phyloP scores from a whole-genome alignment of 208 protist genomes.

The Trypanosoma boissoni region DNA sequence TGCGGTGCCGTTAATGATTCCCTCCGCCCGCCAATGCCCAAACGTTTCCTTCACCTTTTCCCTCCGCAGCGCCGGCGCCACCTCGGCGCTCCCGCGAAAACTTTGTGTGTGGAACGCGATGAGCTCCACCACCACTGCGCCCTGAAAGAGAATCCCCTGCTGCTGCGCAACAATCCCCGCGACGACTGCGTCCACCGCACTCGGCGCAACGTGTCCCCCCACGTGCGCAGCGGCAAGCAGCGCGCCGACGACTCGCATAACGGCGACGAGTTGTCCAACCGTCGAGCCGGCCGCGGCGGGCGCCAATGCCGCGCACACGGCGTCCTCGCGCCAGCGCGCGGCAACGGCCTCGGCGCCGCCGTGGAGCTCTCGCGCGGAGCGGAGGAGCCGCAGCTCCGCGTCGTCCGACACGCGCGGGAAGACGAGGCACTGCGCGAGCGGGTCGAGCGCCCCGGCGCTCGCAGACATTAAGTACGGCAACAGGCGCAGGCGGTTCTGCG shows the following conservation, averaged over 20 bases:
- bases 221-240: background rate
- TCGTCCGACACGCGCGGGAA: conserved; percentile 58
- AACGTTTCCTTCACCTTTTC: conserved; percentile 47
- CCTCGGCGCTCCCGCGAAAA: conserved; percentile 17
- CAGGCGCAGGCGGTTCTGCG: conserved; percentile 66
- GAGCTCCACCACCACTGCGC: conserved; percentile 66
- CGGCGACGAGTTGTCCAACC: conserved; percentile 45
- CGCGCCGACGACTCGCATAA: conserved; percentile 42
- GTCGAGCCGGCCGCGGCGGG: conserved; percentile 38
- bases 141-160: conserved; percentile 39
- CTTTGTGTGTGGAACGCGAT: conserved; percentile 62
- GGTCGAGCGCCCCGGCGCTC: conserved; percentile 60
- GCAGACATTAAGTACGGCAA: conserved; percentile 64
- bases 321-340: conserved; percentile 43
- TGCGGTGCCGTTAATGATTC: conserved; percentile 33
- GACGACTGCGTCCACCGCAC: conserved; percentile 47
- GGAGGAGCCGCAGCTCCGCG: conserved; percentile 59
- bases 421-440: conserved; percentile 58
- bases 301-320: conserved; percentile 40
- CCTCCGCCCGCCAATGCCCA: conserved; percentile 44
- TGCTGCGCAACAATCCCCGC: conserved; percentile 47
- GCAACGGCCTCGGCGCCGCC: background rate
- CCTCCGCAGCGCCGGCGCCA: conserved; percentile 29
- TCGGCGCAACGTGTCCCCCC: background rate
- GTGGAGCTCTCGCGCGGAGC: conserved; percentile 30